phyloP scores from a whole-genome alignment of 1,284 basidiomycete genomes.

The Wolfiporia cocos region DNA sequence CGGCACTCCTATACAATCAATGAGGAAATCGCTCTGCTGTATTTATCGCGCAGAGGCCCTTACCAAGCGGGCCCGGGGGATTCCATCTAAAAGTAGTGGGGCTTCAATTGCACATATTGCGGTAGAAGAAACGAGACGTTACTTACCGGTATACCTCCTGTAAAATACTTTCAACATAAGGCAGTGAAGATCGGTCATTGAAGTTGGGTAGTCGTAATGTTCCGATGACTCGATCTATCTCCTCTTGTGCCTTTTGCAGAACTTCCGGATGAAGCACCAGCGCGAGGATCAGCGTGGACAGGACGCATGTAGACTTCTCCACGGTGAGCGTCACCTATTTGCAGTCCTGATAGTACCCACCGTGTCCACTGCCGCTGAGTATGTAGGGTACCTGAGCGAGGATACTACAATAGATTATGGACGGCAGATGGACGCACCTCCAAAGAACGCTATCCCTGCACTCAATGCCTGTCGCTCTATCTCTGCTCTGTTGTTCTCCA shows the following conservation, averaged over 20 bases:
- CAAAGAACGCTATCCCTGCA: no score
- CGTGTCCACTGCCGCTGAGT: no score
- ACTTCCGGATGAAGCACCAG: slow-evolving; percentile 26
- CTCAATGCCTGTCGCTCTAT: no score
- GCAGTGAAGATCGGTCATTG: slow-evolving; percentile 21
- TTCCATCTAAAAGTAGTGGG: no score
- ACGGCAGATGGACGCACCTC: no score
- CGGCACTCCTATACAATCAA: neutral
- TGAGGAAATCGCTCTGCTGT: neutral
- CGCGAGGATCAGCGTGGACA: slow-evolving; percentile 21
- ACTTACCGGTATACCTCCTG: slow-evolving; percentile 25
- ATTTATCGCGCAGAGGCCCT: neutral
- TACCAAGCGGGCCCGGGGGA: neutral
- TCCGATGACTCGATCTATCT: slow-evolving; percentile 27
- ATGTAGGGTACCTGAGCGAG: no score
- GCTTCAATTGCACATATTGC: neutral
- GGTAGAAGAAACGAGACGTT: neutral
- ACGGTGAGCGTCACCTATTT: neutral
- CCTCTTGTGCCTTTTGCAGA: slow-evolving; percentile 24
- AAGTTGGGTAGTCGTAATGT: slow-evolving; percentile 24
- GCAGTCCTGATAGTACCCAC: no score
- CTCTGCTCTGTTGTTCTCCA: no score
- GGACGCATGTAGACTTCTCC: slow-evolving; percentile 4
- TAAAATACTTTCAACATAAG: slow-evolving; percentile 26
- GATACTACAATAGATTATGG: no score